A percentile compares a stretch with the other conserved stretches of the same genome.
Evolutionary conservation across 345 rosid genomes (phyloP).

Genomic region (Viola odorata): DNA sequence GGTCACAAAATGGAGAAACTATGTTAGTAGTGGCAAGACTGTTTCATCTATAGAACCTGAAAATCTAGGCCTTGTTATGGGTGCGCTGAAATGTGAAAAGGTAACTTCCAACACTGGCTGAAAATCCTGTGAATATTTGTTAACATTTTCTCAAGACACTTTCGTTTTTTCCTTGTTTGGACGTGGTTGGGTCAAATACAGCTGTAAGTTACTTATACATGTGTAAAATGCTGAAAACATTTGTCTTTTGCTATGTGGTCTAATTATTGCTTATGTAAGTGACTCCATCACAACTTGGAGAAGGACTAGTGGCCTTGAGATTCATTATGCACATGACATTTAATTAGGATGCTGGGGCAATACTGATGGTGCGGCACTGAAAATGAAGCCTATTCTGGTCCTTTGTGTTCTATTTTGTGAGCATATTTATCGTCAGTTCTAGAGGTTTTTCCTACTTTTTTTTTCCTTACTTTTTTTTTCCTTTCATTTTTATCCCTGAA

Average conservation of each 20-base stretch:
- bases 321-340: too few relatives aligned
- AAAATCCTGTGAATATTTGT: not conserved
- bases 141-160: not conserved
- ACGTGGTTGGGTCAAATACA: too few relatives aligned
- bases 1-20: conserved; percentile 82
- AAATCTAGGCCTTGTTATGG: conserved; percentile 50
- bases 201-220: too few relatives aligned
- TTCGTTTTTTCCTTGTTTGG: not conserved
- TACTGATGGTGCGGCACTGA: not conserved
- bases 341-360: too few relatives aligned
- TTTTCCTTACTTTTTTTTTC: conserved; percentile 12
- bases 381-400: not conserved
- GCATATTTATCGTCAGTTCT: too few relatives aligned
- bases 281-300: too few relatives aligned
- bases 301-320: too few relatives aligned
- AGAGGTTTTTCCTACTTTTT: not conserved
- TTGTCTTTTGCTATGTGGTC: too few relatives aligned
- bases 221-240: too few relatives aligned
- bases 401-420: not conserved
- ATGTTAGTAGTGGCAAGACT: conserved; percentile 59
- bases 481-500: conserved; percentile 23
- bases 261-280: too few relatives aligned
- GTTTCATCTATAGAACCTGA: conserved; percentile 65
- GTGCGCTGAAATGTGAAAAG: conserved; percentile 71
- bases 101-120: conserved; percentile 30